Conservation (phyloP, 2,329 filamentous ascomycete species). For the Nemania sp. region DNA sequence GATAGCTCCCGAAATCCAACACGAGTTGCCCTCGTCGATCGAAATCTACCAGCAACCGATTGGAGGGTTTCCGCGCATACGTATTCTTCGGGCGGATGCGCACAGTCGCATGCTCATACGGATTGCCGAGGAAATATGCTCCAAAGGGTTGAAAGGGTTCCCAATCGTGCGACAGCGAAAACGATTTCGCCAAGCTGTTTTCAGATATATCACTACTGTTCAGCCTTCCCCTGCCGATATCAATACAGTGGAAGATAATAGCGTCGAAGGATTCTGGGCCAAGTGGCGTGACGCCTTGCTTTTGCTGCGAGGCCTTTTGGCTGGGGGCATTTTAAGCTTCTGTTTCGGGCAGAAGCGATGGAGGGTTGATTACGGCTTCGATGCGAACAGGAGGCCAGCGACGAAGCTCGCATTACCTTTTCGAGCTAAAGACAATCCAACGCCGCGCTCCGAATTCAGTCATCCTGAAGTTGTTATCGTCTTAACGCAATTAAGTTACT, state of each 20-base stretch:
- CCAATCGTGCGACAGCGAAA: constrained; percentile 55
- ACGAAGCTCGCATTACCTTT: constrained; percentile 69
- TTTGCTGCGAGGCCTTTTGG: constrained; percentile 67
- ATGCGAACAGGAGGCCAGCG: constrained; percentile 54
- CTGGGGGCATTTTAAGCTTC: constrained; percentile 65
- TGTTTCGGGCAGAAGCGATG: constrained; percentile 69
- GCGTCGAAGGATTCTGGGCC: constrained; percentile 53
- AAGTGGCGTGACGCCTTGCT: constrained; percentile 54
- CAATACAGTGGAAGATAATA: constrained; percentile 51
- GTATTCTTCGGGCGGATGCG: constrained; percentile 58
- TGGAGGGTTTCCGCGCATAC: constrained; percentile 61
- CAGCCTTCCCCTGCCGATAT: constrained; percentile 50
- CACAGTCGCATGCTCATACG: constrained; percentile 47
- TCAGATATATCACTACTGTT: constrained; percentile 59
- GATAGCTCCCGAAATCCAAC: constrained; percentile 49
- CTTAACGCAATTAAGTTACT: constrained; percentile 68
- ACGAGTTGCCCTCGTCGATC: constrained; percentile 53
- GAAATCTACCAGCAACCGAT: constrained; percentile 53
- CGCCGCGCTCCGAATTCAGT: constrained; percentile 69
- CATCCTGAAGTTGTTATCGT: constrained; percentile 70
- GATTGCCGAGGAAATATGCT: constrained; percentile 58
- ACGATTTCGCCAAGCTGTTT: constrained; percentile 50
- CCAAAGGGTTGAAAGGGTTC: constrained; percentile 56
- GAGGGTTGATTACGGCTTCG: constrained; percentile 73
- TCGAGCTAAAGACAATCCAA: constrained; percentile 68